Evolutionary conservation across 2,329 filamentous ascomycete genomes (phyloP), one percentile per base, ranked within the genome.

Genomic region (Fusarium subglutinans): DNA sequence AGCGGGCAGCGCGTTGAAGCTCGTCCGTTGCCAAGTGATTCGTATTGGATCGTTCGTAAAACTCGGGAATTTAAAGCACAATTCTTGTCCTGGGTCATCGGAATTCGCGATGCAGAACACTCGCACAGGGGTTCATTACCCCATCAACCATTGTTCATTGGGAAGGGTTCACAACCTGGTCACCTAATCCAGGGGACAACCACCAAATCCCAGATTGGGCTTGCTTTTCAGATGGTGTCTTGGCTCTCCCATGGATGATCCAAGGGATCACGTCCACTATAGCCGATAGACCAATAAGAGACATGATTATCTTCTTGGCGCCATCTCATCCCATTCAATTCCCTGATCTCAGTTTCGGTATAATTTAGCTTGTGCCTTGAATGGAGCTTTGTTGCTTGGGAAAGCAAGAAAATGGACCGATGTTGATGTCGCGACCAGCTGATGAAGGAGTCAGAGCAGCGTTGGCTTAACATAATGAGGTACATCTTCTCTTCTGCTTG

Each of bases 321-420:
- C 53, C 43, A 54, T 60, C 64, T 33, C 44, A 61, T 62, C 67
- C 54, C 40, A 60, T 57, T 24, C 30, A 63, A 69, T 73, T 74
- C 69, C 72, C 48, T 75, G 69, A 75, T 75, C 72, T 64, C 60
- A 58, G 57, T 53, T 56, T 66, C 56, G 56, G 66, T 47, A 63
- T 59, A 51, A 60, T 74, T 63, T 72, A 58, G 57, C 47, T 61
- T 64, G 70, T 45, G 50, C 69, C 50, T 56, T 41, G 44, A 63
- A 67, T 63, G 56, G 43, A 66, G 72, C 44, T 66, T 55, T 44
- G 57, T 40, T 65, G 38, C 53, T 72, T 35, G 45, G 48, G 44
- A 43, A 69, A 55, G 45, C 37, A 56, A 33, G 35, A 38, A 58
- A 72, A 66, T 67, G 53, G 47, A 62, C 47, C 22, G 24, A 55